Evolutionary conservation across 495 filamentous ascomycete genomes (phyloP).

Genomic region (Rhypophila decipiens): DNA sequence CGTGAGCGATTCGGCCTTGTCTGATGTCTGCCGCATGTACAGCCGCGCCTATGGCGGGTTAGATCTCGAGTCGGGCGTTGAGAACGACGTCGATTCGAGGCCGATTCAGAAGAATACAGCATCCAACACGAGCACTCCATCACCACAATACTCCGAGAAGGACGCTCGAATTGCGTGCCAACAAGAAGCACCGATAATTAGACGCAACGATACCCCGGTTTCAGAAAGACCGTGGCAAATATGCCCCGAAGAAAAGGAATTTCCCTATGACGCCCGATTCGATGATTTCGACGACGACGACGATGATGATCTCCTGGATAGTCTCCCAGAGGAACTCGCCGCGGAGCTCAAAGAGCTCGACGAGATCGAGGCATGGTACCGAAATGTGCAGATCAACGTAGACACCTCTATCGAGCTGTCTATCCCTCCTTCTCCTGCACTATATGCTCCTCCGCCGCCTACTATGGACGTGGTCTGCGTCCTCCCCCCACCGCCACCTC

Average conservation of each 20-base stretch:
- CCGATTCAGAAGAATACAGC: slow-evolving; percentile 14
- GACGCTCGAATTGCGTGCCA: too few relatives aligned
- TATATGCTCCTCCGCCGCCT: too few relatives aligned
- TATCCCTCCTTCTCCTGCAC: neutral
- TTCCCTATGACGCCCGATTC: neutral
- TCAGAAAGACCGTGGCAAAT: neutral
- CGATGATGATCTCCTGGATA: slow-evolving; percentile 5
- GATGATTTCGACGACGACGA: neutral
- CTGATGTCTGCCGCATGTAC: slow-evolving; percentile 53
- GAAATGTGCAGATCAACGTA: slow-evolving; percentile 15
- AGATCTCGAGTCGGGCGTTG: slow-evolving; percentile 18
- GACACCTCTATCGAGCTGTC: neutral
- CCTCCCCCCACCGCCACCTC: too few relatives aligned
- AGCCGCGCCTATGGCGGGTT: slow-evolving; percentile 46
- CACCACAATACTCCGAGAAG: neutral
- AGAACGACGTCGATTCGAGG: slow-evolving; percentile 17
- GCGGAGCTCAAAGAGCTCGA: slow-evolving; percentile 15
- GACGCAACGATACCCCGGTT: neutral
- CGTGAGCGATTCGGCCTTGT: slow-evolving; percentile 46
- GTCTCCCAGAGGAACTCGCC: slow-evolving; percentile 1
- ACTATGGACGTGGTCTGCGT: neutral
- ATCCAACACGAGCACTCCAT: neutral
- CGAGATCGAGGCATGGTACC: slow-evolving; percentile 28
- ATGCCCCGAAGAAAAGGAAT: slow-evolving; percentile 12
- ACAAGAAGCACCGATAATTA: neutral